phyloP scores from a whole-genome alignment of 73 alveolate genomes.

The Symbiodinium natans region DNA sequence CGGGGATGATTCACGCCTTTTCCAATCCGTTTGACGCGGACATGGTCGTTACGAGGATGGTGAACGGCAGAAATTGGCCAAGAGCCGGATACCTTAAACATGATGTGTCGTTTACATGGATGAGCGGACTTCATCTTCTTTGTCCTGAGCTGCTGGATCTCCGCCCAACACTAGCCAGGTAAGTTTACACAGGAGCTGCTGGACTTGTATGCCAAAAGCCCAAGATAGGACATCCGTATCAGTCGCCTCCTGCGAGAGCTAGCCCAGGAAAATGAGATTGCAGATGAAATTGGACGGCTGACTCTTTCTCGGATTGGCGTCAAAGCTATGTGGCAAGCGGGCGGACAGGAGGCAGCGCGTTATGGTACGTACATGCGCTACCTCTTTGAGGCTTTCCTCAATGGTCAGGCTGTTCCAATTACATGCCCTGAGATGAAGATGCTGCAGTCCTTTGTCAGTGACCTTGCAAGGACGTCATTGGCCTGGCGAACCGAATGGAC shows the following conservation, averaged over 20 bases:
- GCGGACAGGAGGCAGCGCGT: neutral
- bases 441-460: neutral
- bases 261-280: neutral
- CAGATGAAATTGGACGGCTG: neutral
- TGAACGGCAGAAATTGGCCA: constrained; percentile 23
- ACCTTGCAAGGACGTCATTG: neutral
- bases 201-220: neutral
- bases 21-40: constrained; percentile 50
- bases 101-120: neutral
- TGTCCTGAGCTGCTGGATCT: neutral
- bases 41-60: neutral
- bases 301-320: neutral
- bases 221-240: constrained; percentile 22
- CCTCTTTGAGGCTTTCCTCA: constrained; percentile 2
- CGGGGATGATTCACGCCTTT: constrained; percentile 33
- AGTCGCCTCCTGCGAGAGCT: neutral
- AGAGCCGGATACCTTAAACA: constrained; percentile 7
- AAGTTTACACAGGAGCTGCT: no score
- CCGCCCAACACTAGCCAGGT: no score
- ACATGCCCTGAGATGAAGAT: neutral
- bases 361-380: constrained; percentile 36
- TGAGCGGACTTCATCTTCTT: neutral
- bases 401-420: neutral
- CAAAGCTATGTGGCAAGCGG: constrained; percentile 23
- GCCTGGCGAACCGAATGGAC: constrained; percentile 55